These are phyloP conservation scores for Halophytophthora polymorphica DNA, from an alignment of 352 stramenopile genomes.

Conservation along the genomic window DNA sequence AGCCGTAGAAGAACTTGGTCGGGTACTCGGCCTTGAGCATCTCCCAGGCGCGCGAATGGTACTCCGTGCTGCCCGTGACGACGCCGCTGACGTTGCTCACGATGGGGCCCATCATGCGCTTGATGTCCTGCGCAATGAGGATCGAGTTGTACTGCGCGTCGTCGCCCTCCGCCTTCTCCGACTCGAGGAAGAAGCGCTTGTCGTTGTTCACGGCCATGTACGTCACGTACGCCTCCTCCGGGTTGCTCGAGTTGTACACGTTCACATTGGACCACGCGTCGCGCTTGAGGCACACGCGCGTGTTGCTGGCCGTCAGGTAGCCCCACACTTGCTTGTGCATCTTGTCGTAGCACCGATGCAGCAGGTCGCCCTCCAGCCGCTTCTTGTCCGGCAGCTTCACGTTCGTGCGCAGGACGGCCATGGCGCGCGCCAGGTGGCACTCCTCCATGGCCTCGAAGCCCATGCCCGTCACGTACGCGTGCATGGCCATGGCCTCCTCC, in stretches of 20 bases:
- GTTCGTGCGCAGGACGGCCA: constrained; percentile 53
- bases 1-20: constrained; percentile 87
- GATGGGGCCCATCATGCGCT: constrained; percentile 76
- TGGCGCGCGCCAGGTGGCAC: constrained; percentile 58
- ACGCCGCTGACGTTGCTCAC: constrained; percentile 66
- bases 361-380: constrained; percentile 53
- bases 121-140: constrained; percentile 81
- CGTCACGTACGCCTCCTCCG: constrained; percentile 67
- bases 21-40: constrained; percentile 82
- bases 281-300: constrained; percentile 69
- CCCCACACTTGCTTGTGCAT: constrained; percentile 85
- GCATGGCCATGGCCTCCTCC: constrained; percentile 79
- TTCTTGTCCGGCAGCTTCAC: constrained; percentile 74
- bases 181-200: constrained; percentile 79
- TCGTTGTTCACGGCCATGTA: constrained; percentile 81
- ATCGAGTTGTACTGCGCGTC: constrained; percentile 74
- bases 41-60: constrained; percentile 73
- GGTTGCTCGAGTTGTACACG: constrained; percentile 69
- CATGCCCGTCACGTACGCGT: constrained; percentile 79
- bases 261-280: constrained; percentile 81
- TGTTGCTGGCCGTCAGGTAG: constrained; percentile 55
- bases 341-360: constrained; percentile 77
- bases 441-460: constrained; percentile 75
- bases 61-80: constrained; percentile 72
- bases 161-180: constrained; percentile 52